phyloP scores from a whole-genome alignment of 495 filamentous ascomycete genomes.

The Penicillium waksmanii region DNA sequence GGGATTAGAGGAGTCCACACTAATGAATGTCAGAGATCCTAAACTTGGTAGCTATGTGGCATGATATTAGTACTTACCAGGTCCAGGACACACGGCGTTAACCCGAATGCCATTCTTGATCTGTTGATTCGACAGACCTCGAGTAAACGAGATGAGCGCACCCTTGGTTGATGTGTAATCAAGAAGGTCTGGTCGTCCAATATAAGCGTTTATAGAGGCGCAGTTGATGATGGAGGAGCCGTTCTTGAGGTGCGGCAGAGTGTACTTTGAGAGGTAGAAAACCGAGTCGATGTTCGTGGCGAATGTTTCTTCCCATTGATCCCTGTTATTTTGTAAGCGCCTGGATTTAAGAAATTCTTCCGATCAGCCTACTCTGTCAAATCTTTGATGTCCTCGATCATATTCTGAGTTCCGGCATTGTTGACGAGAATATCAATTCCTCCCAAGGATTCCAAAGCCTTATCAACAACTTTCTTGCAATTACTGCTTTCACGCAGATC shows the following conservation, averaged over 20 bases:
- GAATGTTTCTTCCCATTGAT: slow-evolving; percentile 78
- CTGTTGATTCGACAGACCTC: slow-evolving; percentile 76
- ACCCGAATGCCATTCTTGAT: slow-evolving; percentile 74
- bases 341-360: too few relatives aligned
- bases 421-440: slow-evolving; percentile 79
- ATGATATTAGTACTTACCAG: slow-evolving; percentile 7
- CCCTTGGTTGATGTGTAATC: slow-evolving; percentile 87
- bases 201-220: slow-evolving; percentile 78
- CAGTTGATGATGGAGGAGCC: slow-evolving; percentile 83
- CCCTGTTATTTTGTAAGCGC: slow-evolving; percentile 36
- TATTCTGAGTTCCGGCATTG: slow-evolving; percentile 79
- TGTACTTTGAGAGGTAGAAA: slow-evolving; percentile 78
- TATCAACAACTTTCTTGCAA: slow-evolving; percentile 71
- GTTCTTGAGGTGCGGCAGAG: slow-evolving; percentile 70
- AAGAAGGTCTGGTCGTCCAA: slow-evolving; percentile 78
- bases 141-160: slow-evolving; percentile 79
- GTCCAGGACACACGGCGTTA: slow-evolving; percentile 75
- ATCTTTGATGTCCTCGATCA: slow-evolving; percentile 71
- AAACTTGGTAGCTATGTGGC: background rate
- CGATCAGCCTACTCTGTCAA: slow-evolving; percentile 63
- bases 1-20: slow-evolving; percentile 87
- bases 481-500: slow-evolving; percentile 67
- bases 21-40: slow-evolving; percentile 11
- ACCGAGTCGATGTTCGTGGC: slow-evolving; percentile 74
- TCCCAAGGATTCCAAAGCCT: slow-evolving; percentile 64